Evolutionary conservation across 768 basidiomycete species (phyloP), one percentile per base, ranked within the genome.

Genomic region (Lyophyllum semitale): DNA sequence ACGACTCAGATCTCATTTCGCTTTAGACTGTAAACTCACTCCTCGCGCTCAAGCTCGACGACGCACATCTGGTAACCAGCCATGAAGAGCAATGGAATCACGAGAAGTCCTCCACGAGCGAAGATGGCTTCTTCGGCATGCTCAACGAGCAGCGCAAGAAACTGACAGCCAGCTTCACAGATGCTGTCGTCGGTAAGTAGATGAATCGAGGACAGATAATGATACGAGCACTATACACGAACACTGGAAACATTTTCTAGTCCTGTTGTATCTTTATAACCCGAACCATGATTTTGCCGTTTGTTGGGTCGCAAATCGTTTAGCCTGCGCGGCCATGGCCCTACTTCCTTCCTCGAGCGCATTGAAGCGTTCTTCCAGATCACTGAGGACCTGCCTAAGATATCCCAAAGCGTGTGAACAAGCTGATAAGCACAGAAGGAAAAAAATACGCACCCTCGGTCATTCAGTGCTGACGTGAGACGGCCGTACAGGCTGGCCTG

Each of bases 251-350:
- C n/a, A 12, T 4, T 59, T 27, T 5, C 20, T 25, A 29, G 12
- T 22, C 43, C 33, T 2, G 3, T 48, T 13, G 22, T 54, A 40
- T 30, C 12, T 52, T 72, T 63, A 83, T 45, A 85, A 77, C 15
- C 79, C 77, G 68, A 89, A 84, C 87, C 87, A 89, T 27, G 77
- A 75, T 70, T 85, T 89, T 20, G 84, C 76, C 1, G 79, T 77
- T 61, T 88, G 84, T 60, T 84, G 77, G 13, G 84, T 71, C 15
- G 88, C 88, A 5, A 88, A 65, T 37, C 76, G 74, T 64, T 86
- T 89, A 6, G 88, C 87, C 83, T 89, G 85, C 1, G 76, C 63
- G 1, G 84, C 78, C 86, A 89, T 87, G 59, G 72, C 80, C 63
- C 76, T 82, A 63, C 85, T 88, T 3, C 86, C 87, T 54, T 82